Evolutionary conservation across 2,329 filamentous ascomycete genomes (phyloP).

Genomic region (Claviceps pazoutovae): DNA sequence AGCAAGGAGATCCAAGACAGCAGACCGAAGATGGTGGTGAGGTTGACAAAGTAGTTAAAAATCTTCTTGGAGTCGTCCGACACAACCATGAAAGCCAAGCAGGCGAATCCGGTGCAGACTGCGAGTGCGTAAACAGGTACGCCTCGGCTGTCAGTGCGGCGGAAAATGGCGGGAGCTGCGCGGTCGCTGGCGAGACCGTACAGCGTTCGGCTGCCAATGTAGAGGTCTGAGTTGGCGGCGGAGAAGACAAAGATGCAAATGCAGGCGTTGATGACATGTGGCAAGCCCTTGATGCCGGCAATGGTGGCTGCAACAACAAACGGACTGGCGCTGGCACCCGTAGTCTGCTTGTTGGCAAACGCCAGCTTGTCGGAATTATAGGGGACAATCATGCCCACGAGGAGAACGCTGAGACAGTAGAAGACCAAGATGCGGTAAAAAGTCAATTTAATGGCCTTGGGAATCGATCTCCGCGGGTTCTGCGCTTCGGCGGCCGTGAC

Average conservation of each 20-base stretch:
- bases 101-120: constrained; percentile 45
- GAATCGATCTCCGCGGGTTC: constrained; percentile 64
- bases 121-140: constrained; percentile 55
- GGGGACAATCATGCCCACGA: constrained; percentile 64
- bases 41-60: constrained; percentile 53
- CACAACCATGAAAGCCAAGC: constrained; percentile 57
- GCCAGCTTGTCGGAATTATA: constrained; percentile 49
- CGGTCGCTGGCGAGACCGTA: constrained; percentile 60
- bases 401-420: constrained; percentile 59
- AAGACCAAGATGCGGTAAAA: constrained; percentile 75
- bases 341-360: constrained; percentile 35
- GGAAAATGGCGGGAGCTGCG: constrained; percentile 58
- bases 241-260: constrained; percentile 66
- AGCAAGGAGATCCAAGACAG: constrained; percentile 56
- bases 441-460: constrained; percentile 64
- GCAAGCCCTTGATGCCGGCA: constrained; percentile 47
- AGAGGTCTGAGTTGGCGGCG: constrained; percentile 64
- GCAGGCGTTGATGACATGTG: constrained; percentile 58
- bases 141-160: constrained; percentile 54
- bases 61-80: constrained; percentile 39
- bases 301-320: constrained; percentile 61
- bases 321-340: constrained; percentile 40
- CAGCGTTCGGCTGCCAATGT: constrained; percentile 59
- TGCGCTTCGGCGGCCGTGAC: constrained; percentile 69
- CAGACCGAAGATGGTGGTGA: constrained; percentile 53